These are phyloP conservation scores for Dactylonectria macrodidyma DNA, from an alignment of 2,329 filamentous ascomycete species.

Conservation along the genomic window DNA sequence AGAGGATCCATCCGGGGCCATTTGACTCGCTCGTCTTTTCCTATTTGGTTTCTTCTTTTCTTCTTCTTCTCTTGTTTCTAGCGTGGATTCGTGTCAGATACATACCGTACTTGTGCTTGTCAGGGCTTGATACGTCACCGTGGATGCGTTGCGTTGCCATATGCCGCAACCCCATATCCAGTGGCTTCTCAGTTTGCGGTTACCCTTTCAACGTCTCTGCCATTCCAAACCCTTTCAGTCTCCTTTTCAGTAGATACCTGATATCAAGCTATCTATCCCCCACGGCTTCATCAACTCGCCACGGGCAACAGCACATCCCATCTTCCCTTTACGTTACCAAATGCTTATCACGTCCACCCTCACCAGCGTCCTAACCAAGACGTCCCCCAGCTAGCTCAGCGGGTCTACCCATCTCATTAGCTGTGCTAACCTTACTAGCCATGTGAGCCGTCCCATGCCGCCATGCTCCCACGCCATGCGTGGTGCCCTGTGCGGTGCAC, in stretches of 20 bases:
- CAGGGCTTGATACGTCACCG: slow-evolving; percentile 17
- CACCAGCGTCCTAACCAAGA: slow-evolving; percentile 9
- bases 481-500: slow-evolving; percentile 8
- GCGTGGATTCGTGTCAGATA: slow-evolving; percentile 18
- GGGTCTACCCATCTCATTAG: slow-evolving; percentile 17
- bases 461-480: slow-evolving; percentile 22
- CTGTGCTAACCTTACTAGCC: slow-evolving; percentile 22
- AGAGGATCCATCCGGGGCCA: slow-evolving; percentile 1
- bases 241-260: neutral
- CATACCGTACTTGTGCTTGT: slow-evolving; percentile 16
- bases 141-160: slow-evolving; percentile 2
- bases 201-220: neutral
- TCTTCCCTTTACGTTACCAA: slow-evolving; percentile 16
- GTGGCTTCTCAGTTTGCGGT: neutral
- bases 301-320: neutral
- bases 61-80: slow-evolving; percentile 15
- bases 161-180: neutral
- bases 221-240: neutral
- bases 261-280: no score
- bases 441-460: slow-evolving; percentile 9
- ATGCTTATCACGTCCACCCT: slow-evolving; percentile 8
- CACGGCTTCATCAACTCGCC: neutral
- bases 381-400: slow-evolving; percentile 10
- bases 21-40: neutral
- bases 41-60: neutral